phyloP scores from a whole-genome alignment of 2,329 filamentous ascomycete species.

The Fusarium nematophilum region DNA sequence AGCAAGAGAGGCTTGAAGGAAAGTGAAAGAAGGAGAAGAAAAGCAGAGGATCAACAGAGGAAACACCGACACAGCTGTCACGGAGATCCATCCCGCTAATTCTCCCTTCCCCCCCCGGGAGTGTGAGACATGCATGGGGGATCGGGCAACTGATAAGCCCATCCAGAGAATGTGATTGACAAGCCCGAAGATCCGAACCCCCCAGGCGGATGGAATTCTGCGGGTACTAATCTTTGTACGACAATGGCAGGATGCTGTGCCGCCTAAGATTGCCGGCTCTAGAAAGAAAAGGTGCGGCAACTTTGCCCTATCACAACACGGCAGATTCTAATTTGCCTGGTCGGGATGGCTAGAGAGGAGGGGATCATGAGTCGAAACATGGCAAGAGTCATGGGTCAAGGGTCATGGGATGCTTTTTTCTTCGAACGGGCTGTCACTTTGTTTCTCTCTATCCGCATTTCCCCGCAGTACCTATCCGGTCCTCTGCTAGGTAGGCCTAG shows the following conservation, averaged over 20 bases:
- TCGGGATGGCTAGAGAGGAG: neutral
- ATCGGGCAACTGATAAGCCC: conserved; percentile 29
- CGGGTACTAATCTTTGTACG: too few relatives aligned
- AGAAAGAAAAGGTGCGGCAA: neutral
- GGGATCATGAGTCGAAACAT: neutral
- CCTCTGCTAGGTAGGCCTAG: neutral
- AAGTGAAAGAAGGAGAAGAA: neutral
- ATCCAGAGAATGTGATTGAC: neutral
- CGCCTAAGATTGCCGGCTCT: neutral
- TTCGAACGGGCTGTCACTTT: neutral
- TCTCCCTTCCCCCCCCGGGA: neutral
- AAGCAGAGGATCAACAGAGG: neutral
- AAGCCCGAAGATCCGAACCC: neutral
- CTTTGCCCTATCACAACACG: conserved; percentile 30
- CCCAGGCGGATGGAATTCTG: too few relatives aligned
- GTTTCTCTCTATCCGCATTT: neutral
- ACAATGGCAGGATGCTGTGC: neutral
- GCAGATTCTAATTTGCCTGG: conserved; percentile 24
- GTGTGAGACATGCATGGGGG: conserved; percentile 16
- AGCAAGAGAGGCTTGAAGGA: neutral
- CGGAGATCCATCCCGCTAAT: neutral
- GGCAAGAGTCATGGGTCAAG: neutral
- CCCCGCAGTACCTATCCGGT: conserved; percentile 16
- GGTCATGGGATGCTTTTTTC: neutral
- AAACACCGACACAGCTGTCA: neutral